Evolutionary conservation across 2,329 filamentous ascomycete genomes (phyloP), one percentile per base, ranked within the genome.

Genomic region (Scedosporium minutisporum): DNA sequence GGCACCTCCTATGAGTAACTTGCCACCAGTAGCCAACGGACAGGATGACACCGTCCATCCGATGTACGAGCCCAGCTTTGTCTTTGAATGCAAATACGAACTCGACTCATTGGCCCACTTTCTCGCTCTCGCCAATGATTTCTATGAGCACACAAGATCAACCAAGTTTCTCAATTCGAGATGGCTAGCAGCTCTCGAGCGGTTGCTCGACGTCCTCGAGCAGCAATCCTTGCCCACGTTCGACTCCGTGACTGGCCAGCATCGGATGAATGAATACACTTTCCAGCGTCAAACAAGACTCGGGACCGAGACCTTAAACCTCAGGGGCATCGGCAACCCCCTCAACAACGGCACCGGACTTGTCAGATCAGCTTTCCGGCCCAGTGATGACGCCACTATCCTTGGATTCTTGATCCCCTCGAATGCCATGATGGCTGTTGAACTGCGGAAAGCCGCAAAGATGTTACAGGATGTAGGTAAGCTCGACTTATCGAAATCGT

Each of bases 41-140:
- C 90, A 96, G 72, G 83, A 88, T 21, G 95, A 99, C 70, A 75
- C 72, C 7, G 95, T 99, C 0, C 91, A 96, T 69, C 95, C 95
- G 0, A 80, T 81, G 0, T 97, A 96, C 71, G 92, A 97, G 70
- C 88, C 88, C 0, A 84, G 81, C 0, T 84, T 87, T 58, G 95
- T 99, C 3, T 99, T 97, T 67, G 95, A 99, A 75, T 99, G 95
- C 84, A 99, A 99, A 76, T 99, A 97, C 75, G 95, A 99, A 77
- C 86, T 99, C 23, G 95, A 99, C 76, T 97, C 93, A 7, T 81
- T 99, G 0, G 95, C 93, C 0, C 88, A 96, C 71, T 99, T 99
- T 73, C 82, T 99, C 5, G 86, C 89, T 0, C 77, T 99, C 2
- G 85, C 82, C 18, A 97, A 96, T 69, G 87, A 96, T 68, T 97